Evolutionary conservation across 2,329 filamentous ascomycete genomes (phyloP).

Genomic region (Aureobasidium lini): DNA sequence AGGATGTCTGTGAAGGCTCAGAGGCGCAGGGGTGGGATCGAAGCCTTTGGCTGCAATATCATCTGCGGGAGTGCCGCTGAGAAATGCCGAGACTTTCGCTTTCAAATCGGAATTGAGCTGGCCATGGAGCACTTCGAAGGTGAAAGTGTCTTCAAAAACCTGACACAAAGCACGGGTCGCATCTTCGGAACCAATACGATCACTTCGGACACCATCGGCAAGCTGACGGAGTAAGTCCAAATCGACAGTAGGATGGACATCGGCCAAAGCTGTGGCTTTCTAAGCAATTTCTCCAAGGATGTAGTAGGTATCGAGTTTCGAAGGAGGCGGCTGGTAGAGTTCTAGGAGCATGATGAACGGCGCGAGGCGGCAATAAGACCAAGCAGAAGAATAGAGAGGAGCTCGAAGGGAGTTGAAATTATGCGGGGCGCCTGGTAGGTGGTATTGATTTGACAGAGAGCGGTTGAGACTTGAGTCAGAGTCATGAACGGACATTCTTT

Average conservation of each 20-base stretch:
- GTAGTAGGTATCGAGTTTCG: conserved; percentile 10
- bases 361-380: not conserved
- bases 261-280: not conserved
- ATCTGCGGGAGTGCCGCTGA: not conserved
- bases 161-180: conserved; percentile 10
- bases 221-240: conserved; percentile 11
- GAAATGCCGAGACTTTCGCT: conserved; percentile 7
- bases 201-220: not conserved
- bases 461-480: not conserved
- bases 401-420: not conserved
- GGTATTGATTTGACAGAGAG: not conserved
- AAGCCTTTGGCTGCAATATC: not conserved
- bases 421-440: not conserved
- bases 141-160: conserved; percentile 8
- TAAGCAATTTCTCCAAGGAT: conserved; percentile 12
- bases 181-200: conserved; percentile 4
- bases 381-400: not conserved
- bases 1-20: not conserved
- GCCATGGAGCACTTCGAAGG: not conserved
- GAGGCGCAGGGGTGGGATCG: not conserved
- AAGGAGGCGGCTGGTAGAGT: conserved; percentile 7
- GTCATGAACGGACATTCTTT: not conserved
- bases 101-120: not conserved
- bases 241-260: conserved; percentile 8
- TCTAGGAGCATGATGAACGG: conserved; percentile 4